Evolutionary conservation across 306 rosid species (phyloP).

Genomic region (Styphnolobium japonicum): DNA sequence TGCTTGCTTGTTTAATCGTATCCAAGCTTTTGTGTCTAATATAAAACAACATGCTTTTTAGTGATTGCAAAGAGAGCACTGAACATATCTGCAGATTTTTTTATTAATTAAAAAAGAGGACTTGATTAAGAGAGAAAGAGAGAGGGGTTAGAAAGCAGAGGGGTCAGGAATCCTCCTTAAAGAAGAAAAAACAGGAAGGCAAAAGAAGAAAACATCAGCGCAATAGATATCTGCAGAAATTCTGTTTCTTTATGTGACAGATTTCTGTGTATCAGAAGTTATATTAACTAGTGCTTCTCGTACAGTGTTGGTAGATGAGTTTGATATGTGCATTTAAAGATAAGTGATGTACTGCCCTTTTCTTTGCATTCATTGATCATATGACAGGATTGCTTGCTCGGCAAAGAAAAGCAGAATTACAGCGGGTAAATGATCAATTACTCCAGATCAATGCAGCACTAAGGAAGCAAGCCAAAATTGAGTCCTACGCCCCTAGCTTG

Average conservation of each 20-base stretch:
- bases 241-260: neutral
- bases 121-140: neutral
- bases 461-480: constrained; percentile 94
- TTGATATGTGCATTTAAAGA: neutral
- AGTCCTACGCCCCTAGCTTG: constrained; percentile 90
- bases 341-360: neutral
- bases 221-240: neutral
- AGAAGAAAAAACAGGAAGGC: neutral
- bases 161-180: neutral
- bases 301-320: neutral
- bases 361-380: constrained; percentile 11
- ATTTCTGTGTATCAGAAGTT: neutral
- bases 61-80: neutral
- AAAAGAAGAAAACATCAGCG: neutral
- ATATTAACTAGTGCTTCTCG: neutral
- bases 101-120: too few species aligned
- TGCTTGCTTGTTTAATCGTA: neutral
- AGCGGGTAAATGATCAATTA: constrained; percentile 80
- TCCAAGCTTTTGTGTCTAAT: neutral
- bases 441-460: constrained; percentile 86
- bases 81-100: neutral
- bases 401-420: constrained; percentile 81
- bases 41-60: neutral
- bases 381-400: constrained; percentile 86
- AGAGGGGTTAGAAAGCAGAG: neutral